Conservation (phyloP, 441 rosid species). For the Euphorbia schlechtendalii region DNA sequence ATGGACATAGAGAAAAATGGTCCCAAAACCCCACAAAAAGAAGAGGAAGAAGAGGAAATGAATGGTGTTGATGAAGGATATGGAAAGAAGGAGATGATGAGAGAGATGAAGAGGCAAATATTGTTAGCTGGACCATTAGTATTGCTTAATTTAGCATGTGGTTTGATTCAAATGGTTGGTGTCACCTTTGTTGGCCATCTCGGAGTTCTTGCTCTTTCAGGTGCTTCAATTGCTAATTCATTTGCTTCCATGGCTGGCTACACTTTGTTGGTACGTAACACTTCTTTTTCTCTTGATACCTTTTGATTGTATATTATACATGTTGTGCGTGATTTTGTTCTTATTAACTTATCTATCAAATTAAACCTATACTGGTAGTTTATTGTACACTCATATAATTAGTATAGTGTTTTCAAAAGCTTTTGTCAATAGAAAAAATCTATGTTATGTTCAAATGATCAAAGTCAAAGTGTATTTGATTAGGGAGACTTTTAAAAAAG, state of each 20-base stretch:
- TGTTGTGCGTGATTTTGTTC: no score
- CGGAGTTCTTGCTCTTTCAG: constrained; percentile 12
- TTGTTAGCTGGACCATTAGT: constrained; percentile 5
- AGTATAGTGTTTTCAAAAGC: no score
- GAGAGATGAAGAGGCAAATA: constrained; percentile 13
- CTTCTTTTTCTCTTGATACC: no score
- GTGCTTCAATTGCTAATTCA: constrained; percentile 14
- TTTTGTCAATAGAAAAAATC: no score
- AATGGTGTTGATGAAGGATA: background rate
- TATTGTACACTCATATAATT: no score
- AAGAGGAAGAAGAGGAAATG: background rate
- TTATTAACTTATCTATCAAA: no score
- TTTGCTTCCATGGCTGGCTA: constrained; percentile 12
- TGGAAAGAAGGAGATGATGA: background rate
- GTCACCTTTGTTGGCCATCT: constrained; percentile 11
- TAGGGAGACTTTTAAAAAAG: no score
- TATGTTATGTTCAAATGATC: no score
- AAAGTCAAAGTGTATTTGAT: no score
- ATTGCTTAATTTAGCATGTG: background rate
- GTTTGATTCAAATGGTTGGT: constrained; percentile 1
- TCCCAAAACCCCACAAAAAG: background rate
- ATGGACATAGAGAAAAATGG: background rate
- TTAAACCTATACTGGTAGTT: no score
- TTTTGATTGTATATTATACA: no score
- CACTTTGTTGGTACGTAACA: constrained; percentile 11